phyloP scores from a whole-genome alignment of 257 asterid species.

The Sherardia arvensis region DNA sequence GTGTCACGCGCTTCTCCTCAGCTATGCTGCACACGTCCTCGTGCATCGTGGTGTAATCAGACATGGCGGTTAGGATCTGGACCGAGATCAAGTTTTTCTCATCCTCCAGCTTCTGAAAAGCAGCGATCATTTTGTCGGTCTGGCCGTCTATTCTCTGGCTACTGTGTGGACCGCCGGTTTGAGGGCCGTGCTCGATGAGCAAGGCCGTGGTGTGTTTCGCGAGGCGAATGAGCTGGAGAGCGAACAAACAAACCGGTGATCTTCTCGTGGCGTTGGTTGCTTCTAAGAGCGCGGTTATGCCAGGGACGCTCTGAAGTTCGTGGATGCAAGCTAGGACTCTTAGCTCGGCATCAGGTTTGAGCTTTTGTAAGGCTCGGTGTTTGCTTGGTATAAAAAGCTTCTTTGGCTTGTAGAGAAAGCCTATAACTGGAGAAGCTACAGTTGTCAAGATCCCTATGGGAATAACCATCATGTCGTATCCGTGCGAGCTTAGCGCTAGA shows the following conservation, averaged over 20 bases:
- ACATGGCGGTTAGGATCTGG: conserved; percentile 16
- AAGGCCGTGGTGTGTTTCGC: conserved; percentile 16
- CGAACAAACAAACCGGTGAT: conserved; percentile 16
- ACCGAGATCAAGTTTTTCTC: conserved; percentile 9
- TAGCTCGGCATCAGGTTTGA: conserved; percentile 17
- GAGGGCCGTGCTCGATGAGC: conserved; percentile 16
- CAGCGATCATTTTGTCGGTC: conserved; percentile 14
- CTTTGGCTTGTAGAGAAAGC: conserved; percentile 11
- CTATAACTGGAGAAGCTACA: conserved; percentile 16
- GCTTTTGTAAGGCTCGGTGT: conserved; percentile 9
- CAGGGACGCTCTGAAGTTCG: conserved; percentile 16
- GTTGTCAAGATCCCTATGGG: conserved; percentile 8
- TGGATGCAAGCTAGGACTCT: conserved; percentile 19
- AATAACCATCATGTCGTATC: conserved; percentile 11
- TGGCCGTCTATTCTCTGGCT: conserved; percentile 11
- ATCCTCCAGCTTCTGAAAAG: conserved; percentile 15
- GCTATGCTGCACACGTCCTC: conserved; percentile 18
- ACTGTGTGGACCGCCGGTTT: neutral
- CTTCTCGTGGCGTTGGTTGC: conserved; percentile 15
- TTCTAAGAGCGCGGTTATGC: conserved; percentile 10
- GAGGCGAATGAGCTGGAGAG: conserved; percentile 18
- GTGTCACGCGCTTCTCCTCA: conserved; percentile 17
- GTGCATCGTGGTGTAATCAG: conserved; percentile 19
- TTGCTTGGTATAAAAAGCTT: conserved; percentile 16
- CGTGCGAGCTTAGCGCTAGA: conserved; percentile 2